Percentiles rank a stretch among this genome's conserved stretches.
Evolutionary conservation across 106 monocot genomes (phyloP).

Genomic region (Dendrobium nobile): DNA sequence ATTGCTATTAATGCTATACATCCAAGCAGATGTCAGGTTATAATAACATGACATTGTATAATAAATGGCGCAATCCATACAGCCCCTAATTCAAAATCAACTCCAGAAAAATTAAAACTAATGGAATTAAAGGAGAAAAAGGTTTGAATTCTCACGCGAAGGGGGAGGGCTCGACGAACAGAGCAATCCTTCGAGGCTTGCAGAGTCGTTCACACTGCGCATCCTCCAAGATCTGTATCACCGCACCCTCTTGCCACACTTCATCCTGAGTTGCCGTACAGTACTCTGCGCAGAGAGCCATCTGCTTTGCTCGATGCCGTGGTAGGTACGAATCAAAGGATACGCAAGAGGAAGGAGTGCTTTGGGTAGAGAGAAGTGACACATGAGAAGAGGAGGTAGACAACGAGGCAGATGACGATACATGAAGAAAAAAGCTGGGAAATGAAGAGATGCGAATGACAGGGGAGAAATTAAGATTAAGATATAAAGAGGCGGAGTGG

Average conservation of each 20-base stretch:
- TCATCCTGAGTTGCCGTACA: background rate
- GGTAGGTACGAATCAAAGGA: background rate
- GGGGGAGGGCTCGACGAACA: slow-evolving; percentile 55
- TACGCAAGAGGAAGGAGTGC: background rate
- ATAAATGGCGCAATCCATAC: too few relatives aligned
- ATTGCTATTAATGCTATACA: too few relatives aligned
- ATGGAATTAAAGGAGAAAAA: background rate
- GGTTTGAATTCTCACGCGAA: slow-evolving; percentile 30
- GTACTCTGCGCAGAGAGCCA: background rate
- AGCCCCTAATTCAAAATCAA: background rate
- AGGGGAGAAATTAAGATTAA: background rate
- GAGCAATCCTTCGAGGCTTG: slow-evolving; percentile 32
- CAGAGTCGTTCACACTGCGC: background rate
- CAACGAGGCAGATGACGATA: slow-evolving; percentile 1
- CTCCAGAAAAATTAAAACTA: background rate
- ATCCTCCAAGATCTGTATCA: slow-evolving; percentile 10
- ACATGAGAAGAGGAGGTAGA: background rate
- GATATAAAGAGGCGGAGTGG: background rate
- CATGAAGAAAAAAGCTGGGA: background rate
- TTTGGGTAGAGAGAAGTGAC: background rate
- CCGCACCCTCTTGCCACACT: slow-evolving; percentile 1
- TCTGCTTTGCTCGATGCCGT: background rate
- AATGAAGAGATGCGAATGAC: background rate
- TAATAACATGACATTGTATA: too few relatives aligned
- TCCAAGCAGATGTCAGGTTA: too few relatives aligned